Conservation (phyloP, 2,329 filamentous ascomycete species). For the Ascochyta fabae region DNA sequence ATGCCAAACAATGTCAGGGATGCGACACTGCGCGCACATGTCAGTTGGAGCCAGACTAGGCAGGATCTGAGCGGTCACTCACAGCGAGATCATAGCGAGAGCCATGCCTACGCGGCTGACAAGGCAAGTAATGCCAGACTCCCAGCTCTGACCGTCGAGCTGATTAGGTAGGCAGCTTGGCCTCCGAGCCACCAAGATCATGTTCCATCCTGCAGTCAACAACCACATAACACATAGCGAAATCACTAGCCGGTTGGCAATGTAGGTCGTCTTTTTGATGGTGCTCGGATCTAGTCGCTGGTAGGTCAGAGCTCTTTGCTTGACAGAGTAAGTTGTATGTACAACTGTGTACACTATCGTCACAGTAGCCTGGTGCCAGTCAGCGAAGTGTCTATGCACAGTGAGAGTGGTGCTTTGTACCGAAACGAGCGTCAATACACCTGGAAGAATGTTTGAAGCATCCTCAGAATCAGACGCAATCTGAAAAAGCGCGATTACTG, state of each 20-base stretch:
- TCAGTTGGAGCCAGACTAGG: neutral
- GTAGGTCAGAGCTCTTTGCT: conserved; percentile 40
- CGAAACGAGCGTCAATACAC: conserved; percentile 41
- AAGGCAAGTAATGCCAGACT: conserved; percentile 41
- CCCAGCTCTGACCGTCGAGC: conserved; percentile 38
- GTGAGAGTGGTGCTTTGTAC: conserved; percentile 25
- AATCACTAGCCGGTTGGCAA: conserved; percentile 42
- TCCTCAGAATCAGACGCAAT: conserved; percentile 38
- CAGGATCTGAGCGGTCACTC: conserved; percentile 6
- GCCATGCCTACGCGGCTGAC: conserved; percentile 39
- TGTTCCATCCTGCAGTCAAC: conserved; percentile 48
- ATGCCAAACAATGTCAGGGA: conserved; percentile 44
- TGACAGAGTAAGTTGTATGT: conserved; percentile 45
- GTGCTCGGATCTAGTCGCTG: conserved; percentile 30
- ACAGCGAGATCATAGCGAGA: conserved; percentile 46
- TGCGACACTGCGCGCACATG: conserved; percentile 28
- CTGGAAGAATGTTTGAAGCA: conserved; percentile 36
- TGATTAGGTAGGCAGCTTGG: conserved; percentile 39
- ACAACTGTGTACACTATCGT: conserved; percentile 44
- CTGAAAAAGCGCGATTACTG: conserved; percentile 38
- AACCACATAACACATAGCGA: conserved; percentile 47
- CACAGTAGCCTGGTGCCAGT: conserved; percentile 35
- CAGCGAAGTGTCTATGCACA: conserved; percentile 11
- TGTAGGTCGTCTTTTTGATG: conserved; percentile 41
- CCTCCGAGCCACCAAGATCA: conserved; percentile 48